A percentile compares a stretch with the other conserved stretches of the same genome.
phyloP scores from a whole-genome alignment of 2,329 filamentous ascomycete species.

The Monosporascus sp. region DNA sequence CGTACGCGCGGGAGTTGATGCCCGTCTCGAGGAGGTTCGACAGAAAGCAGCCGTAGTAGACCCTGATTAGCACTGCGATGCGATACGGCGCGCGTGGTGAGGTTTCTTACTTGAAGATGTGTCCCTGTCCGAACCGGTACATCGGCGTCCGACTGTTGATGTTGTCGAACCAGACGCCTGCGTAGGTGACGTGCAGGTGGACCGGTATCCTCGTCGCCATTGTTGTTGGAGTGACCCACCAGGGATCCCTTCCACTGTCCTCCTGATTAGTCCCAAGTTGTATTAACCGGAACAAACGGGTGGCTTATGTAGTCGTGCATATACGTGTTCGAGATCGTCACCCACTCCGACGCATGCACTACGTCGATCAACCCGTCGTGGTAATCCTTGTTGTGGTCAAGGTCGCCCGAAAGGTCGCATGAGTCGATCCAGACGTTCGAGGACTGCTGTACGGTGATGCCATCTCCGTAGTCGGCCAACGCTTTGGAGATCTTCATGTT shows the following conservation, averaged over 20 bases:
- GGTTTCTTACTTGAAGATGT: constrained; percentile 35
- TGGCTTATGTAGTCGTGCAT: constrained; percentile 37
- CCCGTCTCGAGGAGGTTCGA: constrained; percentile 5
- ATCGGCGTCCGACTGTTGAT: constrained; percentile 51
- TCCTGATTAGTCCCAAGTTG: neutral
- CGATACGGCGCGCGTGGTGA: neutral
- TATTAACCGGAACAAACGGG: constrained; percentile 28
- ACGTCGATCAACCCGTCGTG: constrained; percentile 57
- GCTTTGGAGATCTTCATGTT: constrained; percentile 45
- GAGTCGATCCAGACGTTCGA: constrained; percentile 54
- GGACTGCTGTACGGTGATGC: constrained; percentile 36
- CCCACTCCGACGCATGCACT: constrained; percentile 51
- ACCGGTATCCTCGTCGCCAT: constrained; percentile 49
- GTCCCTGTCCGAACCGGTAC: constrained; percentile 55
- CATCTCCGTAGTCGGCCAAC: constrained; percentile 36
- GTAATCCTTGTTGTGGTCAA: constrained; percentile 52
- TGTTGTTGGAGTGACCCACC: constrained; percentile 52
- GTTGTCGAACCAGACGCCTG: constrained; percentile 53
- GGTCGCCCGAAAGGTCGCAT: constrained; percentile 48
- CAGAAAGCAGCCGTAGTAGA: neutral
- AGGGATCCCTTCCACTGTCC: constrained; percentile 52
- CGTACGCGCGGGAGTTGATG: constrained; percentile 10
- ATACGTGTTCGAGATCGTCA: constrained; percentile 36
- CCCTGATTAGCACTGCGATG: neutral
- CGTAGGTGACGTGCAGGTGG: constrained; percentile 50